Base-by-base conservation (phyloP, 202 grass and related monocot genomes). In the Cymbopogon flexuosus region DNA sequence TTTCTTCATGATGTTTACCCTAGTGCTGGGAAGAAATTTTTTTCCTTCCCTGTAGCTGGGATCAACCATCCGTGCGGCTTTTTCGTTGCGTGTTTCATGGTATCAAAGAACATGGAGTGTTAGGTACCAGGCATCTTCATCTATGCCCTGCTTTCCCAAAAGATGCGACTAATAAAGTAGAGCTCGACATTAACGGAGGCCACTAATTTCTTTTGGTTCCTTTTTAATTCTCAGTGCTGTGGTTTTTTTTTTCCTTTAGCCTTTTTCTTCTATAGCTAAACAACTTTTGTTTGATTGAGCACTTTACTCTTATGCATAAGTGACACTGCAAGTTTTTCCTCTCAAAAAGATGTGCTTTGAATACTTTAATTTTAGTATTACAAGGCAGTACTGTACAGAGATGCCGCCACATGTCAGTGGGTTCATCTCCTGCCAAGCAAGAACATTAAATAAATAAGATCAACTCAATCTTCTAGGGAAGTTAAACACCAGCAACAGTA, bases 141-240 rank as follows among this genome's bases (percentile, higher is more conserved):
- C 68, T 68, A 46, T 65, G 75, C 63, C 47, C 72, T 45, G 63
- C 88, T 90, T 86, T 90, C 22, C 79, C 75, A 65, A 90, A 83
- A 90, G 79, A 83, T 80, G 75, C 2, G 68, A 51, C 65, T 80
- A 80, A 41, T 70, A 90, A 90, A 90, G 43, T 67, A 70, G 65
- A 49, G 24, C 68, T 42, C 63, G 63, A 79, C 54, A 76, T 58
- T 71, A 39, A 68, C 42, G 11, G 79, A 59, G 64, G 24, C 56
- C 54, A 59, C 69, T 75, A 51, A 42, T 79, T 57, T 70, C 75
- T 79, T 79, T 83, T 79, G 15, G 15, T 18, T 46, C 68, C 24
- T 59, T 89, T 83, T 34, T 10, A 74, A 79, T 69, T 83, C 73
- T 82, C 13, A 41, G 87, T 78, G 83, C 31, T 36, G 51, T 47